phyloP scores from a whole-genome alignment of 805 yeast species.

The Candida argentea region DNA sequence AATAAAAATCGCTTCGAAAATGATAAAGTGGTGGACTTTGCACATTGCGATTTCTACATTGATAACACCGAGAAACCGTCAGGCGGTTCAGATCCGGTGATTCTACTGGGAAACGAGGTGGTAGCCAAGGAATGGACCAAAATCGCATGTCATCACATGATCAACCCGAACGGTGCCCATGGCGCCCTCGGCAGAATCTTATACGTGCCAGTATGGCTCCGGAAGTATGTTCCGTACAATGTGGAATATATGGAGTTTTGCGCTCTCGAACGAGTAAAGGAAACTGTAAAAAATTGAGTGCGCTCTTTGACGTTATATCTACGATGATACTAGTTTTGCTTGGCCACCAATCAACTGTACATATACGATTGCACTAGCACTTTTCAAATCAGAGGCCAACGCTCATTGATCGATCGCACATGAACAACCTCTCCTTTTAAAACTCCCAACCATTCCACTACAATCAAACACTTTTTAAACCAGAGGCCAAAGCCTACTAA shows the following conservation, averaged over 20 bases:
- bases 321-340: too few species aligned
- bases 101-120: conserved; percentile 7
- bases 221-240: conserved; percentile 17
- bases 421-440: too few species aligned
- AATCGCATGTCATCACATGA: conserved; percentile 37
- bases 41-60: conserved; percentile 57
- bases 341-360: too few species aligned
- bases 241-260: conserved; percentile 45
- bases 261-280: conserved; percentile 17
- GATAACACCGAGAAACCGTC: conserved; percentile 51
- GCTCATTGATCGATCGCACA: too few species aligned
- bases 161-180: conserved; percentile 45
- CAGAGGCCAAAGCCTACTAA: not conserved
- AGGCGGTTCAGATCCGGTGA: conserved; percentile 26
- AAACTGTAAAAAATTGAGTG: too few species aligned
- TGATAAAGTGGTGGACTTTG: conserved; percentile 40
- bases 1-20: conserved; percentile 58
- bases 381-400: too few species aligned
- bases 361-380: too few species aligned
- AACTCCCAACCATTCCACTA: too few species aligned
- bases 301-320: too few species aligned
- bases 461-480: not conserved
- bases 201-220: conserved; percentile 34
- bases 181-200: conserved; percentile 44
- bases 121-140: conserved; percentile 35